phyloP scores from a whole-genome alignment of 805 yeast genomes.

The Ogataea nakhonphanomensis region DNA sequence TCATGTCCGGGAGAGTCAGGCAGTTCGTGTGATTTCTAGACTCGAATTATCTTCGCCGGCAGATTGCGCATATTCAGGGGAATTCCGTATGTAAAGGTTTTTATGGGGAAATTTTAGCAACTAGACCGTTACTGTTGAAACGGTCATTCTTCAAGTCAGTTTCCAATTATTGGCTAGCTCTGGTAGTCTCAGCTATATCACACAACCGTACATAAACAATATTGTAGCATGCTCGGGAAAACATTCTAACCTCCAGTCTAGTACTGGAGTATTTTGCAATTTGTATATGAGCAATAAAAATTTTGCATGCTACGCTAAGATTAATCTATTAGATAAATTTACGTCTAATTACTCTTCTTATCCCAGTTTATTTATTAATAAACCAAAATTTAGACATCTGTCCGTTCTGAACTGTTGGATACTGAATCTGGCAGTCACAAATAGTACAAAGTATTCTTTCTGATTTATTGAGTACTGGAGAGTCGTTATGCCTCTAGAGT shows the following conservation, averaged over 20 bases:
- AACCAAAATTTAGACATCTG: too few species aligned
- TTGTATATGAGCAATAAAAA: constrained; percentile 4
- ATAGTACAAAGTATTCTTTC: too few species aligned
- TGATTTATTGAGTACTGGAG: neutral
- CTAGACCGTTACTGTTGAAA: constrained; percentile 2
- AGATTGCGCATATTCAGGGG: neutral
- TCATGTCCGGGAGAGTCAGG: constrained; percentile 4
- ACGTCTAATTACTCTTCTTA: too few species aligned
- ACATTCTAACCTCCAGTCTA: too few species aligned
- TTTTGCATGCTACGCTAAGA: constrained; percentile 1
- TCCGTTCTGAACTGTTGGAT: too few species aligned
- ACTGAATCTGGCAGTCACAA: too few species aligned
- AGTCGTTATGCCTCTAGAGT: constrained; percentile 1
- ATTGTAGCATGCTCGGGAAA: too few species aligned
- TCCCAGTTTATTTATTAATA: too few species aligned
- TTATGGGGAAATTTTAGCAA: constrained; percentile 7
- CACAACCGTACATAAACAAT: too few species aligned
- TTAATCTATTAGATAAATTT: neutral
- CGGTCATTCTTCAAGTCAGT: neutral
- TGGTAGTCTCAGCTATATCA: too few species aligned
- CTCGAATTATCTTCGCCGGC: neutral
- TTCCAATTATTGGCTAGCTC: too few species aligned
- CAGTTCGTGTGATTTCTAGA: constrained; percentile 5
- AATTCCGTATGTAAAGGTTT: neutral
- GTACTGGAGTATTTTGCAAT: neutral